Evolutionary conservation across 257 asterid species (phyloP), one percentile per base, ranked within the genome.

Genomic region (Solanum chiquidenum): DNA sequence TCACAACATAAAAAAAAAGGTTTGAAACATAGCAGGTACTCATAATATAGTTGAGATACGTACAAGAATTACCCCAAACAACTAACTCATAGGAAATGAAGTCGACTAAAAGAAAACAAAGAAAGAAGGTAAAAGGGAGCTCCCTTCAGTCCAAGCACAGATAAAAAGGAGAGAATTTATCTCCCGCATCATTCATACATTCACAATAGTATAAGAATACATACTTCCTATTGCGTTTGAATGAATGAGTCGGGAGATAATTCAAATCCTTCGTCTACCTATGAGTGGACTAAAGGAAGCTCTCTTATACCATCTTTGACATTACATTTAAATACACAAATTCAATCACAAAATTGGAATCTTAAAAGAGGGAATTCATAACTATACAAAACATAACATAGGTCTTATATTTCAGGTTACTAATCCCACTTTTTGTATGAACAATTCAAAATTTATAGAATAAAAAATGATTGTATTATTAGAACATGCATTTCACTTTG

Each of bases 61-160:
- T 18, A 0, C 25, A 33, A 33, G 27, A 71, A 71, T 9, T 72
- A 2, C 9, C 12, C 42, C 42, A 34, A 16, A 33, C 13, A 71
- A 72, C 12, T 27, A 9, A 60, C 12, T n/a, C 44, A 72, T 72
- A 2, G 18, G 44, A 71, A 68, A 68, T 13, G 5, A 14, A 25
- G 5, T 25, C 7, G 12, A 5, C 9, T 8, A 27, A 89, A 34
- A 46, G 34, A 85, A 35, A 40, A 5, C n/a, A 79, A 86, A 72
- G 38, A 35, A 75, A 80, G 14, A 31, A 83, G 74, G 35, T 29
- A 44, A 86, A 83, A 92, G 96, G 97, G 98, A 95, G 98, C 98
- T 95, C 98, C 98, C 98, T 95, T 95, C 98, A 95, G 98, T 95
- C 98, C 98, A 94, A 93, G 92, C 94, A 92, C 9, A 88, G 94